A percentile compares a stretch with the other conserved stretches of the same genome.
Evolutionary conservation across 1,139 yeast species (phyloP).

Genomic region (Taiozyma onychis): DNA sequence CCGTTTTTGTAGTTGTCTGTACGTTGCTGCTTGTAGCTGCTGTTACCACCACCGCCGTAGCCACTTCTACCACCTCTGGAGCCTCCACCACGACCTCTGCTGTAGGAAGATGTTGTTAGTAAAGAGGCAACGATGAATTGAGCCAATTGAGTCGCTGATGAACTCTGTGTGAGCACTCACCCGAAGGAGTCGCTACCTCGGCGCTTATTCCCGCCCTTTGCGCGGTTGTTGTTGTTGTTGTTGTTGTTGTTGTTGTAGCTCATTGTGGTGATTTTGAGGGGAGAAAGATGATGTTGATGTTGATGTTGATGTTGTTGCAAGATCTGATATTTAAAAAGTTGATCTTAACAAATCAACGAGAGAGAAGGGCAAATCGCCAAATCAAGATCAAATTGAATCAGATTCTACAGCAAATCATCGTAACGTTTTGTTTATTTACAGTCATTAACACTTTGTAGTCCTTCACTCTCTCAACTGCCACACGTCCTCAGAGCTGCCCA

Average conservation of each 20-base stretch:
- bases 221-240: not conserved
- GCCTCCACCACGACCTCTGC: not conserved
- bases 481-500: slow-evolving; percentile 75
- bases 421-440: not conserved
- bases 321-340: not conserved
- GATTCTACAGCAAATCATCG: not conserved
- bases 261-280: not conserved
- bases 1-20: not conserved
- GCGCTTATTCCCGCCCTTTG: not conserved
- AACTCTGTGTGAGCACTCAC: not conserved
- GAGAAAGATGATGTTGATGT: not conserved
- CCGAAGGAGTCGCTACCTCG: not conserved
- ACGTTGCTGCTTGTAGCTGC: not conserved
- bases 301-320: not conserved
- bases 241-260: not conserved
- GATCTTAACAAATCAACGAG: too few relatives aligned
- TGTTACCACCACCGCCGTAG: not conserved
- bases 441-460: not conserved
- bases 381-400: not conserved
- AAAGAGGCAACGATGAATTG: not conserved
- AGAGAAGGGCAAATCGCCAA: too few relatives aligned
- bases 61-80: not conserved
- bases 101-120: not conserved
- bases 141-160: not conserved
- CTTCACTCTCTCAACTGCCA: slow-evolving; percentile 47